Conservation (phyloP, 2,329 filamentous ascomycete genomes). For the Aspergillus ibericus region DNA sequence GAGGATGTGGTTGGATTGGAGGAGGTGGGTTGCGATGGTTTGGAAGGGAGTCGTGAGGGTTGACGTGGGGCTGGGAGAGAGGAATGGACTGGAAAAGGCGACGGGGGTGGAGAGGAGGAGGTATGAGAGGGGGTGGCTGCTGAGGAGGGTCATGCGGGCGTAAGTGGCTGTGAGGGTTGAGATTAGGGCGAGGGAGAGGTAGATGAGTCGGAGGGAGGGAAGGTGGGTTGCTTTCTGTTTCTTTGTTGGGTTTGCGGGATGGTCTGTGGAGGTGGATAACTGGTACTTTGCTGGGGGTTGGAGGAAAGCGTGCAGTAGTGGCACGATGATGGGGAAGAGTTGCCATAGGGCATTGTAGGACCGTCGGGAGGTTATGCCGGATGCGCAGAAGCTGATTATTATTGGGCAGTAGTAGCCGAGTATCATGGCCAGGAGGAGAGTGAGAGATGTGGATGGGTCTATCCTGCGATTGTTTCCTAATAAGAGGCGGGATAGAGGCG, state of each 20-base stretch:
- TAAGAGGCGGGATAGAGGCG: constrained; percentile 2
- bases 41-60: too few species aligned
- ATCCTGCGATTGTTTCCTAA: not conserved
- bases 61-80: too few species aligned
- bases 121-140: too few species aligned
- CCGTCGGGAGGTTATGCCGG: not conserved
- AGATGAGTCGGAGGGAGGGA: not conserved
- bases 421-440: constrained; percentile 5
- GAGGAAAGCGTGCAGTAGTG: constrained; percentile 4
- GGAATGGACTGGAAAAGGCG: too few species aligned
- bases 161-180: not conserved
- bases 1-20: constrained; percentile 14
- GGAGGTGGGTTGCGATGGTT: not conserved
- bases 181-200: not conserved
- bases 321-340: constrained; percentile 11
- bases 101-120: too few species aligned
- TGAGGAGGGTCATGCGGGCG: not conserved
- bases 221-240: not conserved
- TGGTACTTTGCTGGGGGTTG: not conserved
- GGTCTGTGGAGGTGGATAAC: too few species aligned
- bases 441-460: not conserved
- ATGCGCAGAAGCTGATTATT: constrained; percentile 7
- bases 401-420: constrained; percentile 2
- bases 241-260: too few species aligned
- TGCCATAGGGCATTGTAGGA: constrained; percentile 15